Conservation (phyloP, 148 eudicot species). For the Simmondsia chinensis region DNA sequence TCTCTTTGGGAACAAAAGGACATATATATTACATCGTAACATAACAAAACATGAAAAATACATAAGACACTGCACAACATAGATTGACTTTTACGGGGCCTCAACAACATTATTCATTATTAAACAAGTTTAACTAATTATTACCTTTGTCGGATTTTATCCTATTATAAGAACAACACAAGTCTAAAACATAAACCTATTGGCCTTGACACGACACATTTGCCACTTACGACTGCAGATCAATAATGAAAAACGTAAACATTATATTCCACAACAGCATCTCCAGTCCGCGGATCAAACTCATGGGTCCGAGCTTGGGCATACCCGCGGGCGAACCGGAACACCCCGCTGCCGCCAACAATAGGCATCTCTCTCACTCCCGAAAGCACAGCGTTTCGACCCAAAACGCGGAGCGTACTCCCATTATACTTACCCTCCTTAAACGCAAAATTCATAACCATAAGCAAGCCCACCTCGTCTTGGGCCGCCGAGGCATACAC, state of each 20-base stretch:
- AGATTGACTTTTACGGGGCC: too few species aligned
- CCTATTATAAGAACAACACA: too few species aligned
- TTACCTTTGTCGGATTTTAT: too few species aligned
- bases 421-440: slow-evolving; percentile 20
- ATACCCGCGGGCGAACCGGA: slow-evolving; percentile 20
- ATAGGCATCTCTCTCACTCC: slow-evolving; percentile 17
- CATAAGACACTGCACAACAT: too few species aligned
- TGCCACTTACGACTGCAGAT: too few species aligned
- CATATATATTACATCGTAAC: too few species aligned
- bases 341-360: slow-evolving; percentile 19
- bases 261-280: slow-evolving; percentile 18
- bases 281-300: slow-evolving; percentile 5
- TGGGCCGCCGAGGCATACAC: slow-evolving; percentile 10
- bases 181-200: too few species aligned
- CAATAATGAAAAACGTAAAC: slow-evolving; percentile 21
- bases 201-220: too few species aligned
- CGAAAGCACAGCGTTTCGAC: slow-evolving; percentile 11
- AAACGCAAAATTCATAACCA: slow-evolving; percentile 17
- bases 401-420: slow-evolving; percentile 13
- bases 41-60: too few species aligned
- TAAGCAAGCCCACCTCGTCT: slow-evolving; percentile 7
- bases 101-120: too few species aligned
- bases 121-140: too few species aligned
- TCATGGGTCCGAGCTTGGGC: slow-evolving; percentile 11
- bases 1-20: too few species aligned